Evolutionary conservation across 495 filamentous ascomycete genomes (phyloP), one percentile per base, ranked within the genome.

Genomic region (Annulohypoxylon moriforme): DNA sequence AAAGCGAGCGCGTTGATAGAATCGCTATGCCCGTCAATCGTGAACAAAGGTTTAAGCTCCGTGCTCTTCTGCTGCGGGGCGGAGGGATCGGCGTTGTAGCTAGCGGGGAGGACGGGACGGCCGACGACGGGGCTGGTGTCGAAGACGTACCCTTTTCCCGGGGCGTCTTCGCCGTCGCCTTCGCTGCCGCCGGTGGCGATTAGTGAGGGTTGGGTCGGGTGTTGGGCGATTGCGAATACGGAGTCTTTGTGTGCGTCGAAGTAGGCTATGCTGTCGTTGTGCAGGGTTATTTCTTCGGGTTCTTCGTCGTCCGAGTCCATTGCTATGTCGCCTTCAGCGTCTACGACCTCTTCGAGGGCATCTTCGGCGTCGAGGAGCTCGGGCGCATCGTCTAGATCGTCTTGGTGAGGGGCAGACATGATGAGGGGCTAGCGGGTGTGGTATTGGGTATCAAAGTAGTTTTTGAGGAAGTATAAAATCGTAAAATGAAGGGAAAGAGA

Each of bases 151-250:
- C 90, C 93, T 50, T 84, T 84, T 7, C 86, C 86, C 2, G 84
- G 84, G 0, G 80, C 81, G 29, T 86, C 85, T 1, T 89, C 88
- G 72, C 90, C 90, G 31, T 94, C 89, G 65, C 96, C 96, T 77
- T 93, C 91, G 69, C 89, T 89, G 42, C 94, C 94, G 50, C 96
- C 96, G 0, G 94, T 97, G 11, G 95, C 90, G 65, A 98, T 84
- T 49, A 97, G 89, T 16, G 89, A 83, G 27, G 92, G 89, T 72
- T 91, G 84, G 11, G 89, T 81, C 2, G 96, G 96, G 77, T 99
- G 96, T 72, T 96, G 92, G 31, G 94, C 93, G 75, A 99, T 93
- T 77, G 91, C 91, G 83, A 97, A 98, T 60, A 99, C 91, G 50
- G 89, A 92, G 84, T 97, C 93, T 52, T 85, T 90, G 84, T 97